These are phyloP conservation scores for Mucor mucedo DNA, from an alignment of 371 early-diverging fungal species.

Conservation along the genomic window DNA sequence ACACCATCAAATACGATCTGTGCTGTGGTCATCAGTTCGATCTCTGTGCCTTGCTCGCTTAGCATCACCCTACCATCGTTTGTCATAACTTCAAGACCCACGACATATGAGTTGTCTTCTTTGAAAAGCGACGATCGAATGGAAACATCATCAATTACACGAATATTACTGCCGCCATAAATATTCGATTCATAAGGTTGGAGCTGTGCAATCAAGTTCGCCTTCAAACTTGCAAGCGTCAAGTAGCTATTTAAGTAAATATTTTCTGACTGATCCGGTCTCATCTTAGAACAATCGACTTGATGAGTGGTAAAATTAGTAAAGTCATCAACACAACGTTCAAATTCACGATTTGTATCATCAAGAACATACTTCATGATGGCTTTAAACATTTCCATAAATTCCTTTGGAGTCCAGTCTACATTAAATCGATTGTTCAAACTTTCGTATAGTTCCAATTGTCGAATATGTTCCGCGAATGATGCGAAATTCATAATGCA, in stretches of 20 bases:
- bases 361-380: not conserved
- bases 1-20: not conserved
- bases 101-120: not conserved
- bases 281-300: not conserved
- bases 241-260: constrained; percentile 1
- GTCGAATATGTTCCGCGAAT: constrained; percentile 13
- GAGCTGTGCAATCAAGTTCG: not conserved
- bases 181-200: not conserved
- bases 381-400: not conserved
- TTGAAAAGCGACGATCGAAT: not conserved
- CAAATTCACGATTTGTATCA: not conserved
- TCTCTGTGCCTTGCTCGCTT: not conserved
- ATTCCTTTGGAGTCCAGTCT: not conserved
- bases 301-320: not conserved
- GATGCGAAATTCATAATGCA: not conserved
- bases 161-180: not conserved
- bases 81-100: not conserved
- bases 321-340: not conserved
- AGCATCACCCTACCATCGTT: constrained; percentile 9
- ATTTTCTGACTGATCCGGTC: not conserved
- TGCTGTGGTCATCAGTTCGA: constrained; percentile 1
- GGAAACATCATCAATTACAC: constrained; percentile 3
- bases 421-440: constrained; percentile 13
- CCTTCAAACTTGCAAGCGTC: not conserved
- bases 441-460: constrained; percentile 25